Evolutionary conservation across 2,329 filamentous ascomycete species (phyloP), one percentile per base, ranked within the genome.

Genomic region (Chaetothyriales sp.): DNA sequence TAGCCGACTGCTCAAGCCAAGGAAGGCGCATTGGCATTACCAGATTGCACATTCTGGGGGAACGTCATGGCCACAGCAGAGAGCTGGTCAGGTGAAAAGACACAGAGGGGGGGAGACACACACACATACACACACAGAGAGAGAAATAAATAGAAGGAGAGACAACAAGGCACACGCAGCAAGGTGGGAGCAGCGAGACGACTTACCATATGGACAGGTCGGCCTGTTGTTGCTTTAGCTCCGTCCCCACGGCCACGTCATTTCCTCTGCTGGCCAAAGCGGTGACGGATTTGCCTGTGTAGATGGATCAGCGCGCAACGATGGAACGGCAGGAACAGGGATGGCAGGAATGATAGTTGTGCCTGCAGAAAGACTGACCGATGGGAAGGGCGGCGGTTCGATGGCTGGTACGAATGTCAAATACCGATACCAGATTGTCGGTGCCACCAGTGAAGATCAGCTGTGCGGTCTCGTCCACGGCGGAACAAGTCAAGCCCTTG

Each of bases 121-220:
- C n/a, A n/a, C n/a, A n/a, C n/a, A n/a, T n/a, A n/a, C n/a, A n/a
- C n/a, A n/a, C n/a, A n/a, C n/a, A n/a, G n/a, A n/a, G n/a, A n/a
- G n/a, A n/a, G n/a, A 15, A 39, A 12, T 5, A 12, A 5, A 39
- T 9, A 39, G 10, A 15, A 4, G 15, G 15, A 10, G 15, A 39
- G 12, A 15, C 10, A 15, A 5, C 32, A 15, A 15, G 10, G 5
- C 5, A 39, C 15, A 15, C 10, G 10, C 10, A 15, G 12, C 1
- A 39, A 45, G n/a, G 22, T 8, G 43, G 10, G 43, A 15, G 43
- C 18, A 26, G 46, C 28, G 15, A 45, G 18, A 47, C 22, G 32
- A 52, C 54, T 47, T 48, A 59, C 57, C 59, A 60, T 20, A 61
- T 44, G 18, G 54, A 55, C 3, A 61, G 55, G 18, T 56, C 36